Conservation (phyloP, 2,329 filamentous ascomycete species). For the Cladophialophora carrionii region DNA sequence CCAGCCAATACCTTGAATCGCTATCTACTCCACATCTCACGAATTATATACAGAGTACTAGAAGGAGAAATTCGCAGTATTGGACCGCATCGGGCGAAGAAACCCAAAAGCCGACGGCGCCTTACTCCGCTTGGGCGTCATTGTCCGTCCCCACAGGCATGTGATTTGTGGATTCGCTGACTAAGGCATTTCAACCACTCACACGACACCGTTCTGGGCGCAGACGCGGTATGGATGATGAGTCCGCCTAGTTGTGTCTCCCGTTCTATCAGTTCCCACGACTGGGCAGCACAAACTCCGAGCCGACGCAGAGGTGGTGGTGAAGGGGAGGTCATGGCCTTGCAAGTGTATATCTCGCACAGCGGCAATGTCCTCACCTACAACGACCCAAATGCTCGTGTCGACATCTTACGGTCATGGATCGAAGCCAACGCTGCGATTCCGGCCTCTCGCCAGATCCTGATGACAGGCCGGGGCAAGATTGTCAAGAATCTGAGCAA, state of each 20-base stretch:
- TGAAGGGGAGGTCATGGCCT: constrained; percentile 64
- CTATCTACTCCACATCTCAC: not conserved
- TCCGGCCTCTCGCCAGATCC: constrained; percentile 75
- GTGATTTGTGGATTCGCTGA: constrained; percentile 5
- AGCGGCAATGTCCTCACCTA: constrained; percentile 75
- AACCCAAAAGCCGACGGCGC: not conserved
- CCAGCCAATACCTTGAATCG: not conserved
- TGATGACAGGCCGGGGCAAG: constrained; percentile 82
- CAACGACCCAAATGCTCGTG: constrained; percentile 38
- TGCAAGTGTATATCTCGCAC: constrained; percentile 89
- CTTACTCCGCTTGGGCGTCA: not conserved
- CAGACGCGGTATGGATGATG: constrained; percentile 11
- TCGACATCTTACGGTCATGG: constrained; percentile 84
- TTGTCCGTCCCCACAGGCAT: not conserved
- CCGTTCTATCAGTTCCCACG: constrained; percentile 1
- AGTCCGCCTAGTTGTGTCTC: constrained; percentile 8
- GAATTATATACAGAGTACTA: not conserved
- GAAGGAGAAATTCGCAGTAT: not conserved
- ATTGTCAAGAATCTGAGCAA: constrained; percentile 70
- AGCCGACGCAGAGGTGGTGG: constrained; percentile 20
- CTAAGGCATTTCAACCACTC: constrained; percentile 18
- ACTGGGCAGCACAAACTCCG: constrained; percentile 5
- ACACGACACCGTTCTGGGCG: not conserved
- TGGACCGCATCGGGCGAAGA: not conserved
- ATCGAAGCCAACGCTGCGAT: constrained; percentile 76